Evolutionary conservation across 768 basidiomycete genomes (phyloP).

Genomic region (Lyophyllum shimeji): DNA sequence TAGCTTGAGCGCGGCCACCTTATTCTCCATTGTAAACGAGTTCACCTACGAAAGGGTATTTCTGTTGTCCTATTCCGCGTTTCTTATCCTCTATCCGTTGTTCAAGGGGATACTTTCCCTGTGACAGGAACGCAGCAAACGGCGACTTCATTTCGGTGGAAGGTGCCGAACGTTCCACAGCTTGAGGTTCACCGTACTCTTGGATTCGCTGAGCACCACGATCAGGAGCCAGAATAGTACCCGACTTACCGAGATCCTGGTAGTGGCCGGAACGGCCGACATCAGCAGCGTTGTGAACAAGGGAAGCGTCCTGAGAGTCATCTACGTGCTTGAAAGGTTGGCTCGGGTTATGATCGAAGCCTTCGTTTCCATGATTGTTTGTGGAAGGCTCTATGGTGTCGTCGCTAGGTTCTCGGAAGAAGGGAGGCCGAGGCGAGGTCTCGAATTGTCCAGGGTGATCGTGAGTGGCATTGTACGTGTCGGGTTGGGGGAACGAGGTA

Average conservation of each 20-base stretch:
- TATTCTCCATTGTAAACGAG: slow-evolving; percentile 3
- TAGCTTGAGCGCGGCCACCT: slow-evolving; percentile 12
- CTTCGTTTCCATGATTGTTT: background rate
- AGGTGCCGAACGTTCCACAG: slow-evolving; percentile 24
- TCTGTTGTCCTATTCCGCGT: slow-evolving; percentile 81
- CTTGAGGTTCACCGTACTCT: slow-evolving; percentile 68
- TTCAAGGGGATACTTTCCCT: slow-evolving; percentile 60
- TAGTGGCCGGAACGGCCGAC: slow-evolving; percentile 38
- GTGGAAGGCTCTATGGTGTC: slow-evolving; percentile 1
- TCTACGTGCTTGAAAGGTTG: slow-evolving; percentile 13
- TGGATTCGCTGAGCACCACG: background rate
- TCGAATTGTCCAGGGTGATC: slow-evolving; percentile 3
- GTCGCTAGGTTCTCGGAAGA: slow-evolving; percentile 11
- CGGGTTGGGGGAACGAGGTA: background rate
- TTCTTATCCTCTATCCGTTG: slow-evolving; percentile 89
- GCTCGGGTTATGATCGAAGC: slow-evolving; percentile 2
- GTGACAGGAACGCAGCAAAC: slow-evolving; percentile 41
- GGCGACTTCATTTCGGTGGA: slow-evolving; percentile 40
- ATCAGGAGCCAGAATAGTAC: background rate
- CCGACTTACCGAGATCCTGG: slow-evolving; percentile 53
- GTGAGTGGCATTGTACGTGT: background rate
- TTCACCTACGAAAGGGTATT: slow-evolving; percentile 73
- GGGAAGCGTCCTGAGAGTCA: slow-evolving; percentile 34
- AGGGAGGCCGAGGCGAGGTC: slow-evolving; percentile 1
- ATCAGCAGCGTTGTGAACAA: slow-evolving; percentile 48